Percentiles rank a stretch among this genome's conserved stretches.
Evolutionary conservation across 306 rosid genomes (phyloP).

Genomic region (Rosa multiflora): DNA sequence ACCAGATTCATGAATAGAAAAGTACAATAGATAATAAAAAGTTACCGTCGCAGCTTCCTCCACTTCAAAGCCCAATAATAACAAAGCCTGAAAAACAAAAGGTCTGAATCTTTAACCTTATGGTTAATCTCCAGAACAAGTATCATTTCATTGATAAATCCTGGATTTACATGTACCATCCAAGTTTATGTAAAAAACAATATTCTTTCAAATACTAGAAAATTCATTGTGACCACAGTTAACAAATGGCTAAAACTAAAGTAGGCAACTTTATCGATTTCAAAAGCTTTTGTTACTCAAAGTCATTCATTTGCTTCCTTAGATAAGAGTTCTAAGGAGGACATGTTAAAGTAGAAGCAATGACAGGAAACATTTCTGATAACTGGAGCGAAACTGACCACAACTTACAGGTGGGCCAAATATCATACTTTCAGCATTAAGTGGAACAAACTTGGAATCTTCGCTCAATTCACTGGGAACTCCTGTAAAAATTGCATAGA

Average conservation of each 20-base stretch:
- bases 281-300: not conserved
- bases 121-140: not conserved
- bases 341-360: not conserved
- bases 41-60: conserved; percentile 71
- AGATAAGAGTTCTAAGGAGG: not conserved
- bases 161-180: not conserved
- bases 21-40: not conserved
- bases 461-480: conserved; percentile 60
- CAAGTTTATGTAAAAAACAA: too few relatives aligned
- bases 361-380: conserved; percentile 12
- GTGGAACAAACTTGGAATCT: conserved; percentile 89
- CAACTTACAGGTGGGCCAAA: conserved; percentile 99
- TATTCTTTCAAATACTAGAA: too few relatives aligned
- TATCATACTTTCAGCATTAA: conserved; percentile 64
- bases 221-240: too few relatives aligned
- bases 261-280: not conserved
- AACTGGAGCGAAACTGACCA: conserved; percentile 64
- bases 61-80: conserved; percentile 75
- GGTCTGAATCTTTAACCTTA: conserved; percentile 1
- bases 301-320: not conserved
- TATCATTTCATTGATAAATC: not conserved
- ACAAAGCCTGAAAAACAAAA: conserved; percentile 57
- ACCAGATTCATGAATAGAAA: not conserved
- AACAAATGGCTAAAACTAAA: too few relatives aligned
- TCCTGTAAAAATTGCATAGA: conserved; percentile 40